Conservation (phyloP, 768 basidiomycete species). For the Panellus pusillus region DNA sequence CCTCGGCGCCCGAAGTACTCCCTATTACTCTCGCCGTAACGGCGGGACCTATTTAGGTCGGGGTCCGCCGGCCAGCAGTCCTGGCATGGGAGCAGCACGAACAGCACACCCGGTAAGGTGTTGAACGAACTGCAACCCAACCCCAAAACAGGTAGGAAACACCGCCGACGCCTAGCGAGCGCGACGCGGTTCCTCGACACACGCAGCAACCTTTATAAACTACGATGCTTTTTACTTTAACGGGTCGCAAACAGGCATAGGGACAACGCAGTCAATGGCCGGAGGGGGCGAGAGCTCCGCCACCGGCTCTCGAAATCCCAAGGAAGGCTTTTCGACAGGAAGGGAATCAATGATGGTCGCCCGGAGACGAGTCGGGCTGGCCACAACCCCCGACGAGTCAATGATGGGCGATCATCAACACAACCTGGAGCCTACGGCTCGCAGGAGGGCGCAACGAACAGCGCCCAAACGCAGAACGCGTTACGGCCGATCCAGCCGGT, state of each 20-base stretch:
- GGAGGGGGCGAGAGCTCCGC: slow-evolving; percentile 8
- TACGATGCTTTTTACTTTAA: too few relatives aligned
- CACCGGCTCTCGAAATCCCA: not conserved
- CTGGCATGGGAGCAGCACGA: not conserved
- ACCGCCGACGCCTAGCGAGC: too few relatives aligned
- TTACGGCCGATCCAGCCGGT: too few relatives aligned
- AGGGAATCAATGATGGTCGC: not conserved
- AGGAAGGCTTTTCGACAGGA: slow-evolving; percentile 1
- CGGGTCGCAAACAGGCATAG: not conserved
- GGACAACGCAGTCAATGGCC: not conserved
- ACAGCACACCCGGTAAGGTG: not conserved
- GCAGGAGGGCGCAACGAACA: too few relatives aligned
- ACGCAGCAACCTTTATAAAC: too few relatives aligned
- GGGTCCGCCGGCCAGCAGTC: slow-evolving; percentile 1
- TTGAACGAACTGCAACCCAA: too few relatives aligned
- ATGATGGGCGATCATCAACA: not conserved
- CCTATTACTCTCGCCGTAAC: not conserved
- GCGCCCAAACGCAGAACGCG: too few relatives aligned
- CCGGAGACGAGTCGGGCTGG: slow-evolving; percentile 2
- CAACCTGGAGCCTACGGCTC: not conserved
- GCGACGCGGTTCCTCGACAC: too few relatives aligned
- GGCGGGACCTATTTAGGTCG: not conserved
- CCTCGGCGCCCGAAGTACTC: not conserved
- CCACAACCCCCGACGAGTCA: not conserved
- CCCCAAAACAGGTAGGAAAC: too few relatives aligned